Conservation (phyloP, 305 asterid genomes). For the Fraxinus paxiana region DNA sequence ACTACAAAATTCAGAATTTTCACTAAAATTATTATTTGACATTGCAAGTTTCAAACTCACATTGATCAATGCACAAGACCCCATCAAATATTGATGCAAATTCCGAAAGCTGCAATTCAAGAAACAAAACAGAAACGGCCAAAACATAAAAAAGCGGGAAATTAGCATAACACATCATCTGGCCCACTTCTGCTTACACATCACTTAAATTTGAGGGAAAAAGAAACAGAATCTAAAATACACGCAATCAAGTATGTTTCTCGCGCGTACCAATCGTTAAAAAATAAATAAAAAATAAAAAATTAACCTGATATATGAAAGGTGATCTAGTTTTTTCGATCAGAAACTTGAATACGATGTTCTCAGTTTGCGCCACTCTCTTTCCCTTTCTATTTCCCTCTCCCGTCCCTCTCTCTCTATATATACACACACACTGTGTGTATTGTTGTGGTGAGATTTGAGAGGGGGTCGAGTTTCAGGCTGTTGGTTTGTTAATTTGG, state of each 20-base stretch:
- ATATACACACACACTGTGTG: conserved; percentile 14
- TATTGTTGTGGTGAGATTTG: conserved; percentile 15
- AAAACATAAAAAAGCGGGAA: neutral
- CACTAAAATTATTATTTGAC: conserved; percentile 20
- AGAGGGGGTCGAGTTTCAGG: neutral
- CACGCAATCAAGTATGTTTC: neutral
- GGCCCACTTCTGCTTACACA: conserved; percentile 18
- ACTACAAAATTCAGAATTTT: conserved; percentile 8
- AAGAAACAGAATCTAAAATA: neutral
- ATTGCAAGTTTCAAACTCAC: conserved; percentile 19
- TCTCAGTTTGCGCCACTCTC: conserved; percentile 23
- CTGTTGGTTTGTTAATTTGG: conserved; percentile 7
- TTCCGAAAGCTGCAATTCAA: conserved; percentile 35
- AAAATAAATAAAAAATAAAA: neutral
- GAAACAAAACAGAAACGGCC: conserved; percentile 6
- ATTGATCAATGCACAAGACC: conserved; percentile 16
- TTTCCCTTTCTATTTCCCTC: conserved; percentile 23
- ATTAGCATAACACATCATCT: conserved; percentile 30
- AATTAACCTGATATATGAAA: conserved; percentile 22
- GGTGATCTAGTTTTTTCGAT: conserved; percentile 20
- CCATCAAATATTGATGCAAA: conserved; percentile 28
- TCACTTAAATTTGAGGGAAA: neutral
- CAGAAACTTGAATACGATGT: conserved; percentile 17
- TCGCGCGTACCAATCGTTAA: neutral
- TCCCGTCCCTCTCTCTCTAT: conserved; percentile 10